phyloP scores from a whole-genome alignment of 331 rosid genomes.

The Pyrus hybrid region DNA sequence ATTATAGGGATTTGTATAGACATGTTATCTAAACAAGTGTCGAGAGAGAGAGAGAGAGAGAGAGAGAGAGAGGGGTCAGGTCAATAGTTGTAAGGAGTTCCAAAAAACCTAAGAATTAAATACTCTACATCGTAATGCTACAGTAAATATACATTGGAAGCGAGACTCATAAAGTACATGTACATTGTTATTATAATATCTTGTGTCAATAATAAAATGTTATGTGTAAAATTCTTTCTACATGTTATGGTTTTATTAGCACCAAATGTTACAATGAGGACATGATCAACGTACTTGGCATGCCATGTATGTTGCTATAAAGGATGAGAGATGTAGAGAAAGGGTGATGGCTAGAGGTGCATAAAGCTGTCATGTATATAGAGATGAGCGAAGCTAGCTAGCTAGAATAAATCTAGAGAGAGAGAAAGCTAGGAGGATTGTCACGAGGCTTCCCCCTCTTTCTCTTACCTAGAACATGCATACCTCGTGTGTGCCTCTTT shows the following conservation, averaged over 20 bases:
- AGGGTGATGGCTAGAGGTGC: background rate
- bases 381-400: conserved; percentile 7
- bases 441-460: conserved; percentile 28
- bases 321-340: background rate
- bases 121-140: conserved; percentile 3
- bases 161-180: background rate
- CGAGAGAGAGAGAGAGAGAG: too few species aligned
- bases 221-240: too few species aligned
- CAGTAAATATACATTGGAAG: conserved; percentile 15
- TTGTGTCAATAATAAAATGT: too few species aligned
- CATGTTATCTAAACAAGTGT: too few species aligned
- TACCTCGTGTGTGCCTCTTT: background rate
- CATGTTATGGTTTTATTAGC: too few species aligned
- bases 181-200: too few species aligned
- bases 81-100: conserved; percentile 43
- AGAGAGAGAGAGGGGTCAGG: background rate
- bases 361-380: conserved; percentile 18
- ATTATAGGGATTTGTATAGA: too few species aligned
- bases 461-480: conserved; percentile 17
- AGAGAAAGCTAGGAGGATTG: background rate
- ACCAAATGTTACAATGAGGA: too few species aligned
- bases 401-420: background rate
- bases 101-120: conserved; percentile 30
- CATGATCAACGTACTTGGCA: too few species aligned
- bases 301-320: background rate